Percentiles rank a stretch among this genome's conserved stretches.
Evolutionary conservation across 2,329 filamentous ascomycete species (phyloP).

Genomic region (Sclerotinia glacialis): DNA sequence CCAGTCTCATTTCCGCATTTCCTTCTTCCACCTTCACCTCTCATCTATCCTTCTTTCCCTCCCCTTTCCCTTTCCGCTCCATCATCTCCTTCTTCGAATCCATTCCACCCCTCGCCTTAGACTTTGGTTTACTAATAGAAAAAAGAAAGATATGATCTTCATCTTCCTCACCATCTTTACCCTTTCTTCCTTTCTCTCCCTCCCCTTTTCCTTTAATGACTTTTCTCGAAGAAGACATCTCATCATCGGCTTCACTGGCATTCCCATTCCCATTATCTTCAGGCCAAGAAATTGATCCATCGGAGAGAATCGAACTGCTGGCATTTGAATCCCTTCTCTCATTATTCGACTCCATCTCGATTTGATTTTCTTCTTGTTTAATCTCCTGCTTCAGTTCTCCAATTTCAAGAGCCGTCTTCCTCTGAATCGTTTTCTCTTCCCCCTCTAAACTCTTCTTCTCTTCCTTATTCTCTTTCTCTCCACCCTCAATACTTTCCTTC

Average conservation of each 20-base stretch:
- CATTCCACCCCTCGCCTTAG: background rate
- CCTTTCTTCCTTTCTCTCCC: constrained; percentile 17
- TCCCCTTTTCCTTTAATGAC: constrained; percentile 15
- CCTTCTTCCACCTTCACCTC: background rate
- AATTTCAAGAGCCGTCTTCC: background rate
- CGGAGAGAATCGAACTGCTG: constrained; percentile 3
- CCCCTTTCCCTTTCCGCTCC: background rate
- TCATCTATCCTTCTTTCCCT: background rate
- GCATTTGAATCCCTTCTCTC: background rate
- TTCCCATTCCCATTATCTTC: background rate
- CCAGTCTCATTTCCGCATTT: background rate
- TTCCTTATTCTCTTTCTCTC: constrained; percentile 25
- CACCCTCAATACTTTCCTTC: constrained; percentile 23
- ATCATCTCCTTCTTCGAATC: background rate
- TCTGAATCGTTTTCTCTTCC: background rate
- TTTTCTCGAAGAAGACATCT: background rate
- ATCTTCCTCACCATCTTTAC: constrained; percentile 22
- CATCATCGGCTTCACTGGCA: constrained; percentile 8
- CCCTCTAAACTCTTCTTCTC: background rate
- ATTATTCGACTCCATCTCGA: constrained; percentile 4
- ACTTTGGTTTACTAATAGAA: constrained; percentile 21
- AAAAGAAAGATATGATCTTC: constrained; percentile 36
- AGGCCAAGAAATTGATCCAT: constrained; percentile 12
- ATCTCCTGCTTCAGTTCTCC: constrained; percentile 17
- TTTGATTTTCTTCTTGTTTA: constrained; percentile 21